Percentiles rank a stretch among this genome's conserved stretches.
Evolutionary conservation across 768 basidiomycete genomes (phyloP).

Genomic region (Mycena filopes): DNA sequence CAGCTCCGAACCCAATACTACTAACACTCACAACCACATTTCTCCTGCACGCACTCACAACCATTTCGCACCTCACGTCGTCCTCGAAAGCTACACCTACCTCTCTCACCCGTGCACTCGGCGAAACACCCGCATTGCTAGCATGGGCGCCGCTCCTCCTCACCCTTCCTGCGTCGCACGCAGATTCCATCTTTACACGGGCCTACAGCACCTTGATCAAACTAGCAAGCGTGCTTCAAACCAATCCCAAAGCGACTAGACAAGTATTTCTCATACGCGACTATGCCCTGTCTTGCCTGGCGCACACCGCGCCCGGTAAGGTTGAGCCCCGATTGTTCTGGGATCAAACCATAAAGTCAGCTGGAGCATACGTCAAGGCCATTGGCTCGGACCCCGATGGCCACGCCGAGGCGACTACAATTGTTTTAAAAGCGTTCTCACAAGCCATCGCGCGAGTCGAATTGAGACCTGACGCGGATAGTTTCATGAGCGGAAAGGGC

Average conservation of each 20-base stretch:
- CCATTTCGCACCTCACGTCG: conserved; percentile 45
- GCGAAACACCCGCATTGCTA: conserved; percentile 50
- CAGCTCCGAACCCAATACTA: conserved; percentile 45
- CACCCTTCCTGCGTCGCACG: conserved; percentile 60
- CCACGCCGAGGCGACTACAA: conserved; percentile 42
- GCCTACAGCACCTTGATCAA: conserved; percentile 66
- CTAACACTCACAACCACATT: conserved; percentile 70
- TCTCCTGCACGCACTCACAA: conserved; percentile 63
- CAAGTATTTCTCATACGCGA: conserved; percentile 54
- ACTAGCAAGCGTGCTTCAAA: conserved; percentile 37
- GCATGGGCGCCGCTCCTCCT: conserved; percentile 62
- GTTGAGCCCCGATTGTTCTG: conserved; percentile 69
- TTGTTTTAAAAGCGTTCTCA: conserved; percentile 56
- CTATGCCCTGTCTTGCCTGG: conserved; percentile 59
- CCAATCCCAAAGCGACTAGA: conserved; percentile 36
- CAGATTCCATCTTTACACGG: conserved; percentile 68
- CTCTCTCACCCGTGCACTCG: conserved; percentile 46
- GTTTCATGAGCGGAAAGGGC: conserved; percentile 59
- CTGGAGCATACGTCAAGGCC: conserved; percentile 55
- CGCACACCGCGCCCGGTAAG: conserved; percentile 57
- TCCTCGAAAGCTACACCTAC: conserved; percentile 23
- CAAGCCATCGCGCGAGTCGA: conserved; percentile 56
- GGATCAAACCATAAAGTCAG: conserved; percentile 71
- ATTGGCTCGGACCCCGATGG: conserved; percentile 39
- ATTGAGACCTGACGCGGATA: conserved; percentile 43